A percentile compares a stretch with the other conserved stretches of the same genome.
Evolutionary conservation across 441 rosid species (phyloP).

Genomic region (Adansonia grandidieri): DNA sequence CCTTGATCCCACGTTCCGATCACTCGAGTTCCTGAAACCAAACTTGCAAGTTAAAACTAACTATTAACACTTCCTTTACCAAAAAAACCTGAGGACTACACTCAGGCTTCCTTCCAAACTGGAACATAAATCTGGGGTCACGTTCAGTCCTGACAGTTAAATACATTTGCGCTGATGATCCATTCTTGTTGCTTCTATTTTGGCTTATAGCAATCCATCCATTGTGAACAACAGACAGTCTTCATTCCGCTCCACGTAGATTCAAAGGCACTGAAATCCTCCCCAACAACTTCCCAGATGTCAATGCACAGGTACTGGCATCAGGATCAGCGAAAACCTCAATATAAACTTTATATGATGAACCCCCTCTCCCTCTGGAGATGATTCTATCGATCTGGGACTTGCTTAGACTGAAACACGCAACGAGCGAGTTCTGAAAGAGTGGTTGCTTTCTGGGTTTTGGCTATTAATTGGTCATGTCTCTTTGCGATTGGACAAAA

Average conservation of each 20-base stretch:
- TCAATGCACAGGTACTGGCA: slow-evolving; percentile 37
- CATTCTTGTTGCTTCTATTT: slow-evolving; percentile 30
- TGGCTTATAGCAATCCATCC: slow-evolving; percentile 57
- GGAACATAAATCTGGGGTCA: slow-evolving; percentile 68
- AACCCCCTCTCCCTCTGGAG: slow-evolving; percentile 22
- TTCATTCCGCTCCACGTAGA: slow-evolving; percentile 42
- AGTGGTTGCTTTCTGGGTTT: slow-evolving; percentile 25
- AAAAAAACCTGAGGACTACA: slow-evolving; percentile 72
- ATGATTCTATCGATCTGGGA: slow-evolving; percentile 36
- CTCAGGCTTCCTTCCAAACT: slow-evolving; percentile 66
- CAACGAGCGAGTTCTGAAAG: slow-evolving; percentile 43
- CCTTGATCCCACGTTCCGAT: slow-evolving; percentile 50
- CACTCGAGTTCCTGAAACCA: slow-evolving; percentile 47
- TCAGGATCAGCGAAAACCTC: slow-evolving; percentile 39
- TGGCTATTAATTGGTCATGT: neutral
- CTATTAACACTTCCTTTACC: slow-evolving; percentile 61
- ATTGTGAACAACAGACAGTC: slow-evolving; percentile 41
- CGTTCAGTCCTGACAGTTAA: slow-evolving; percentile 56
- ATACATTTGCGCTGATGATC: slow-evolving; percentile 36
- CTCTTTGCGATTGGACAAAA: slow-evolving; percentile 17
- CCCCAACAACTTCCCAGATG: slow-evolving; percentile 47
- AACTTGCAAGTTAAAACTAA: slow-evolving; percentile 77
- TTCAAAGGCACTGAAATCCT: slow-evolving; percentile 46
- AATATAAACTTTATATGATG: slow-evolving; percentile 25
- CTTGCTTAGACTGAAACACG: slow-evolving; percentile 55